Conservation (phyloP, 495 filamentous ascomycete species). For the Penicillium argentinense region DNA sequence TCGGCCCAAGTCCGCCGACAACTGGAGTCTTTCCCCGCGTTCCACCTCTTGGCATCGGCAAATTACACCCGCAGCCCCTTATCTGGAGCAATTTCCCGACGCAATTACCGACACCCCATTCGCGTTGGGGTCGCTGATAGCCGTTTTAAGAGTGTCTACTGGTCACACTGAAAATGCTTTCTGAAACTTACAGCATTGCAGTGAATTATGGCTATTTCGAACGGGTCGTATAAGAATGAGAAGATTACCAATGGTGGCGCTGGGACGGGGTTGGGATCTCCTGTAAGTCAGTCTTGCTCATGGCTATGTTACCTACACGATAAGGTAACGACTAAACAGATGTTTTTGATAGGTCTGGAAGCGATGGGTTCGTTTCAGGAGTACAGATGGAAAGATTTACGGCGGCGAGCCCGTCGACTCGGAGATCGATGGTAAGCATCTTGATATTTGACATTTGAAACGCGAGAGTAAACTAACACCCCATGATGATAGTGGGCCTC, state of each 20-base stretch:
- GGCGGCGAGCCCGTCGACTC: conserved; percentile 10
- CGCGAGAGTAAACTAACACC: not conserved
- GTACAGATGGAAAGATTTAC: conserved; percentile 10
- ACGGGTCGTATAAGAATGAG: not conserved
- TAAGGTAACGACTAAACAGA: too few relatives aligned
- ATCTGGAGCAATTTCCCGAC: conserved; percentile 5
- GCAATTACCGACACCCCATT: conserved; percentile 10
- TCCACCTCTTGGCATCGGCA: conserved; percentile 18
- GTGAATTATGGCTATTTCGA: not conserved
- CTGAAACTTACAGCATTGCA: not conserved
- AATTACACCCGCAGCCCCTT: not conserved
- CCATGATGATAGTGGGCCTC: conserved; percentile 4
- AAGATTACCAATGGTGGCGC: too few relatives aligned
- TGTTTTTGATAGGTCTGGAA: not conserved
- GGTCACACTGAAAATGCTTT: not conserved
- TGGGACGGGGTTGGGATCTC: too few relatives aligned
- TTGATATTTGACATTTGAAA: too few relatives aligned
- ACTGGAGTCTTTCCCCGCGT: conserved; percentile 14
- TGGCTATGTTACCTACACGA: too few relatives aligned
- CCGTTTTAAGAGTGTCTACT: not conserved
- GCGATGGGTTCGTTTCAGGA: not conserved
- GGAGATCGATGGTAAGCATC: conserved; percentile 7
- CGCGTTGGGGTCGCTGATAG: not conserved
- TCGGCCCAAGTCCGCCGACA: too few relatives aligned
- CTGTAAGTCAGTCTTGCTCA: too few relatives aligned